These are phyloP conservation scores for Cordyceps javanica DNA, from an alignment of 2,329 filamentous ascomycete species.

Conservation along the genomic window DNA sequence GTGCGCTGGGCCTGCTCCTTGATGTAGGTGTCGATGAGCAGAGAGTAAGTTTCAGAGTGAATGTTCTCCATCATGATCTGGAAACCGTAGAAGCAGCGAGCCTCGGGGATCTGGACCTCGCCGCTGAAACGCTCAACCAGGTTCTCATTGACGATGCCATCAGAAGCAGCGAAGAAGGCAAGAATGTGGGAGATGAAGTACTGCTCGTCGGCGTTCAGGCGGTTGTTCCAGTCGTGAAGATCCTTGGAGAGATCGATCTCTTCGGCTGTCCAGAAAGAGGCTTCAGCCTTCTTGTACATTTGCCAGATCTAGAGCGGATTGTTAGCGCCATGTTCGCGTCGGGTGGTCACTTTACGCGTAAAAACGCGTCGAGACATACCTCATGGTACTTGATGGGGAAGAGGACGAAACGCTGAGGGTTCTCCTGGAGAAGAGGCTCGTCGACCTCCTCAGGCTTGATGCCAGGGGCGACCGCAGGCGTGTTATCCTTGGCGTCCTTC, in stretches of 20 bases:
- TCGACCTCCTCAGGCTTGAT: conserved; percentile 67
- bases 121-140: conserved; percentile 94
- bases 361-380: conserved; percentile 58
- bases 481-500: conserved; percentile 40
- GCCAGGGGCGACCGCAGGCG: conserved; percentile 38
- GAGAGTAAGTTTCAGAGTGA: conserved; percentile 98
- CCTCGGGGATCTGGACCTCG: conserved; percentile 95
- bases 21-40: conserved; percentile 98
- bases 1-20: conserved; percentile 92
- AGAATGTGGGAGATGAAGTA: conserved; percentile 99
- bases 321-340: conserved; percentile 32
- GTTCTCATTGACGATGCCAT: conserved; percentile 99
- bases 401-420: conserved; percentile 90
- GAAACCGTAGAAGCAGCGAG: conserved; percentile 99
- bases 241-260: conserved; percentile 99
- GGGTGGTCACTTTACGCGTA: conserved; percentile 62
- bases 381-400: conserved; percentile 99
- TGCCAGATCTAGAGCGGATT: conserved; percentile 75
- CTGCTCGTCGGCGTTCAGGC: conserved; percentile 90
- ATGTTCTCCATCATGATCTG: conserved; percentile 99
- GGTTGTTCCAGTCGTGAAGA: conserved; percentile 98
- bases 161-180: conserved; percentile 97
- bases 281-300: conserved; percentile 99
- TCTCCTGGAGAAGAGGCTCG: conserved; percentile 92
- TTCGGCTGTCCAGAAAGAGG: conserved; percentile 99